Evolutionary conservation across 2,329 filamentous ascomycete genomes (phyloP).

Genomic region (Colletotrichum orchidophilum): DNA sequence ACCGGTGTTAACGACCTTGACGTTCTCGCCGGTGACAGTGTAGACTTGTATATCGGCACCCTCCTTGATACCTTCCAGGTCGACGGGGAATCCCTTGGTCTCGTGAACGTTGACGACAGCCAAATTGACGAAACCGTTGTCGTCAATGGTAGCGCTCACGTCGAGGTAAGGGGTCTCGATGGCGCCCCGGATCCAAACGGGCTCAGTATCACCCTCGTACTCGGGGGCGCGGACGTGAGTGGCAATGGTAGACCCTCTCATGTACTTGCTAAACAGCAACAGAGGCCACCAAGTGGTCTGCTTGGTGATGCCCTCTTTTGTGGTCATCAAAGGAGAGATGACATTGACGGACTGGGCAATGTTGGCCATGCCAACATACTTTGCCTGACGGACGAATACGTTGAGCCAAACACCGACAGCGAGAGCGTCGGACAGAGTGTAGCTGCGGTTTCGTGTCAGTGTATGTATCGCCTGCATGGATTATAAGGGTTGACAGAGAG

Average conservation of each 20-base stretch:
- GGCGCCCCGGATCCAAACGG: constrained; percentile 70
- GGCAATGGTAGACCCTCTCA: constrained; percentile 77
- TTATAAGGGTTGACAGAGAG: neutral
- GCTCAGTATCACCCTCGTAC: constrained; percentile 74
- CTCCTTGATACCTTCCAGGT: constrained; percentile 62
- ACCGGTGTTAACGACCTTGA: constrained; percentile 70
- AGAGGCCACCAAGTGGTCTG: constrained; percentile 83
- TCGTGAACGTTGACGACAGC: constrained; percentile 80
- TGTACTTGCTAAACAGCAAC: constrained; percentile 68
- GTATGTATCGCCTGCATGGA: too few relatives aligned
- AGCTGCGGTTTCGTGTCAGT: constrained; percentile 43
- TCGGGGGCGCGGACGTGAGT: constrained; percentile 70
- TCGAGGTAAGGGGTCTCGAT: constrained; percentile 78
- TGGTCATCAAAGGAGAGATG: constrained; percentile 81
- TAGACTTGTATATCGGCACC: constrained; percentile 66
- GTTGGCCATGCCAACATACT: constrained; percentile 79
- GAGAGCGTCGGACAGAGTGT: constrained; percentile 79
- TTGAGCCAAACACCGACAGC: constrained; percentile 82
- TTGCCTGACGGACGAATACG: constrained; percentile 77
- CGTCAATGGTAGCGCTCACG: constrained; percentile 68
- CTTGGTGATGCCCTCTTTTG: constrained; percentile 67
- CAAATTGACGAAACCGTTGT: constrained; percentile 69
- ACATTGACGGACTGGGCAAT: constrained; percentile 84
- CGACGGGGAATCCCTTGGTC: constrained; percentile 65
- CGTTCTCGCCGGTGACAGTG: constrained; percentile 66